phyloP scores from a whole-genome alignment of 73 alveolate species.

The Paramecium caudatum region DNA sequence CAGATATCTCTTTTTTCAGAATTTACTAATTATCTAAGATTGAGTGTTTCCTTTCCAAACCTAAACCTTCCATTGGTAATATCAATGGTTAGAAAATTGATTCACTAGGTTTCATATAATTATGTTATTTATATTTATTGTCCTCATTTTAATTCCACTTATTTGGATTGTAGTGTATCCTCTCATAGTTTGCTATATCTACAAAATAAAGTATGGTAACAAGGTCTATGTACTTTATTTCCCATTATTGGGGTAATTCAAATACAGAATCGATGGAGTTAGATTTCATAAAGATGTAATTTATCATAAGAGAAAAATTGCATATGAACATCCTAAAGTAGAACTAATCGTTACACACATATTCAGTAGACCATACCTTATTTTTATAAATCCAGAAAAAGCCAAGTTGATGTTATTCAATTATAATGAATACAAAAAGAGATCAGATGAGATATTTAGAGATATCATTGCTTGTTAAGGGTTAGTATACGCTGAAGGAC shows the following conservation, averaged over 20 bases:
- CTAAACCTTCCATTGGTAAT: no score
- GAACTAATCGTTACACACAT: conserved; percentile 16
- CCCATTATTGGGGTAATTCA: background rate
- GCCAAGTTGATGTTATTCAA: conserved; percentile 20
- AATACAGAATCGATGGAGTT: background rate
- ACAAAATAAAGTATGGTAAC: background rate
- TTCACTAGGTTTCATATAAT: no score
- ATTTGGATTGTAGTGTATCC: conserved; percentile 30
- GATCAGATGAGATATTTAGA: conserved; percentile 29
- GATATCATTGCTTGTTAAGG: conserved; percentile 36
- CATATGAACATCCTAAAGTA: conserved; percentile 40
- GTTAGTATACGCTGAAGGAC: conserved; percentile 44
- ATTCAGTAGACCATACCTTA: conserved; percentile 1
- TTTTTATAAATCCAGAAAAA: conserved; percentile 1
- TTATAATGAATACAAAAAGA: background rate
- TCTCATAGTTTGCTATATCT: background rate
- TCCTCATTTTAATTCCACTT: background rate
- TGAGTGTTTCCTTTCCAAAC: no score
- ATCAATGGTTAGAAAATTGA: no score
- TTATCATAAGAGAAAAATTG: conserved; percentile 18
- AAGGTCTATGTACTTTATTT: background rate
- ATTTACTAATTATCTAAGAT: no score
- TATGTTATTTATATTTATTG: background rate
- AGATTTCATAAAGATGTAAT: conserved; percentile 53
- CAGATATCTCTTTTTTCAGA: no score